Percentiles rank a stretch among this genome's conserved stretches.
Conservation (phyloP, 805 yeast genomes). For the Saturnispora dispora region DNA sequence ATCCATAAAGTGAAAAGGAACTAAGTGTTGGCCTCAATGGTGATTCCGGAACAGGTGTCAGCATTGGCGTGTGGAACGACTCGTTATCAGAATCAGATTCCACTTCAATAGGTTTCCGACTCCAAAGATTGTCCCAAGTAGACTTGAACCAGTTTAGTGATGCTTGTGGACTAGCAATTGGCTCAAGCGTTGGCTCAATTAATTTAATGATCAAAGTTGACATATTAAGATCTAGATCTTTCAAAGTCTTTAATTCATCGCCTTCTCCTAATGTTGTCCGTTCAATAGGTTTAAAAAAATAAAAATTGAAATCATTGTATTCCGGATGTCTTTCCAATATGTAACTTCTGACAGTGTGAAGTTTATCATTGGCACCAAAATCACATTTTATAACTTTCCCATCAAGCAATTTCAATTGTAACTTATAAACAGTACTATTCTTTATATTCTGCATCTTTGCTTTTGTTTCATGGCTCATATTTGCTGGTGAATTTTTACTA, state of each 20-base stretch:
- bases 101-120: not conserved
- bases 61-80: constrained; percentile 4
- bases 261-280: constrained; percentile 52
- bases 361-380: constrained; percentile 37
- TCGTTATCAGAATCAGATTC: constrained; percentile 4
- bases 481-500: not conserved
- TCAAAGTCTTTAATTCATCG: constrained; percentile 49
- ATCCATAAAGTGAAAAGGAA: constrained; percentile 13
- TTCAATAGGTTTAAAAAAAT: constrained; percentile 47
- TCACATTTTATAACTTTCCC: constrained; percentile 48
- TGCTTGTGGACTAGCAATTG: constrained; percentile 15
- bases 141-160: constrained; percentile 22
- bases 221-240: constrained; percentile 49
- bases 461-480: constrained; percentile 9
- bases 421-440: constrained; percentile 35
- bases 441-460: constrained; percentile 10
- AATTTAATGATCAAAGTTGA: constrained; percentile 72
- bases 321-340: constrained; percentile 39
- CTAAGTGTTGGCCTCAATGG: constrained; percentile 12
- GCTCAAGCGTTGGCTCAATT: constrained; percentile 13
- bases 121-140: constrained; percentile 14
- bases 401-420: constrained; percentile 51
- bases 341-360: constrained; percentile 54
- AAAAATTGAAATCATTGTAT: constrained; percentile 41
- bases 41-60: not conserved